These are phyloP conservation scores for Dictyostelium gargantuum DNA, from an alignment of 208 protist genomes.

Conservation along the genomic window DNA sequence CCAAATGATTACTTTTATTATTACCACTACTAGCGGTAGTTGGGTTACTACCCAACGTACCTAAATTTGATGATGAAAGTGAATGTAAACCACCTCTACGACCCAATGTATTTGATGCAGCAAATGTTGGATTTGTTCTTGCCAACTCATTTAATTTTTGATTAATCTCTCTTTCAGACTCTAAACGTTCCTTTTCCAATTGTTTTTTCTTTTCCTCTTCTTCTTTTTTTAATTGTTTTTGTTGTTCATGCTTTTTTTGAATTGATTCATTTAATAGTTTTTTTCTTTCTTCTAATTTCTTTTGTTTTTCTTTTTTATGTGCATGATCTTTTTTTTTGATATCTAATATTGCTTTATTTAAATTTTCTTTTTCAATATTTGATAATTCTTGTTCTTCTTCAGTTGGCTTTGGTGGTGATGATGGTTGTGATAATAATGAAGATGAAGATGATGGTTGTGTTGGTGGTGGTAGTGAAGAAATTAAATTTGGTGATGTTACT, in stretches of 20 bases:
- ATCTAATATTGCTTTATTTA: background rate
- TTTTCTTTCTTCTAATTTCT: slow-evolving; percentile 13
- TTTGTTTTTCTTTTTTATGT: slow-evolving; percentile 57
- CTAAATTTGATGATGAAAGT: background rate
- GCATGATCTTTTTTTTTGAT: slow-evolving; percentile 17
- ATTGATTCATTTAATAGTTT: slow-evolving; percentile 36
- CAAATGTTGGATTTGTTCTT: background rate
- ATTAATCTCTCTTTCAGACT: slow-evolving; percentile 1
- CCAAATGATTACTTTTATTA: background rate
- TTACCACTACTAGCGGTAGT: background rate
- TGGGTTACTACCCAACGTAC: background rate
- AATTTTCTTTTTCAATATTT: background rate
- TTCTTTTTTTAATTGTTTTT: slow-evolving; percentile 8
- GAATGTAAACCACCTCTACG: background rate
- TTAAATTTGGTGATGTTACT: background rate
- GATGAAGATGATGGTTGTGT: background rate
- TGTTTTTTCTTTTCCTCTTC: slow-evolving; percentile 38
- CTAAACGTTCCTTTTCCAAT: slow-evolving; percentile 30
- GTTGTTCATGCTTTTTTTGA: slow-evolving; percentile 16
- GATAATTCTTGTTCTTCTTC: background rate
- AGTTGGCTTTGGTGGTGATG: background rate
- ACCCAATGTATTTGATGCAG: background rate
- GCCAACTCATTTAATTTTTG: background rate
- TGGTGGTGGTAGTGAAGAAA: background rate
- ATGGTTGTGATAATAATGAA: background rate